Evolutionary conservation across 805 yeast genomes (phyloP), one percentile per base, ranked within the genome.

Genomic region (Candida railenensis): DNA sequence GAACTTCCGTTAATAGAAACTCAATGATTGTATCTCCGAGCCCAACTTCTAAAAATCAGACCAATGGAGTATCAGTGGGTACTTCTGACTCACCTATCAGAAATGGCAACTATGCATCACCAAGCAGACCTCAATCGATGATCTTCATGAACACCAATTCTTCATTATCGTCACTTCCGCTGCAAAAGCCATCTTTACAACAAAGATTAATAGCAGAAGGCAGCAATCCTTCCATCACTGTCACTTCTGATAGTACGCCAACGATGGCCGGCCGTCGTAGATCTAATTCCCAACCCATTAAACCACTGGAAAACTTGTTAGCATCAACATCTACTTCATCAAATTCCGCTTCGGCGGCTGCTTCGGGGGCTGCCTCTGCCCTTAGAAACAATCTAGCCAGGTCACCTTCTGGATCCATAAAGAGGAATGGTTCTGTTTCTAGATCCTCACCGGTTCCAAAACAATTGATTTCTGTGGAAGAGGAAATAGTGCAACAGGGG

Each of bases 241-340:
- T 18, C n/a, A 28, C 8, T 28, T 33, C 36, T 15, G 30, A 25
- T 11, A 33, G 36, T 15, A 33, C 5, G 7, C 14, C 20, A 5
- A 20, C 40, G 15, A 22, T 22, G 15, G 40, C 42, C 7, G 62
- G 61, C 11, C 62, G 75, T 12, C 58, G 63, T 12, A 57, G 75
- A 41, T 62, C 75, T 3, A 67, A 61, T 47, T 69, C 75, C 4
- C 74, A 69, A 45, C 74, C 74, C 1, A 48, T 46, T 11, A 48
- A 42, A 11, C 46, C 12, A 18, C 34, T 34, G 37, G 39, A 7
- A 14, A 22, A 34, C 9, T 3, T 46, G 11, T 41, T 40, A n/a
- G 20, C 42, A 4, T 15, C 44, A 2, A 40, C 42, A 11, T 34
- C 33, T n/a, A 40, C 48, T 18, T 20, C 22, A 18, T 21, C 42